A percentile compares a stretch with the other conserved stretches of the same genome.
Evolutionary conservation across 345 rosid genomes (phyloP).

Genomic region (Rubroshorea leprosula): DNA sequence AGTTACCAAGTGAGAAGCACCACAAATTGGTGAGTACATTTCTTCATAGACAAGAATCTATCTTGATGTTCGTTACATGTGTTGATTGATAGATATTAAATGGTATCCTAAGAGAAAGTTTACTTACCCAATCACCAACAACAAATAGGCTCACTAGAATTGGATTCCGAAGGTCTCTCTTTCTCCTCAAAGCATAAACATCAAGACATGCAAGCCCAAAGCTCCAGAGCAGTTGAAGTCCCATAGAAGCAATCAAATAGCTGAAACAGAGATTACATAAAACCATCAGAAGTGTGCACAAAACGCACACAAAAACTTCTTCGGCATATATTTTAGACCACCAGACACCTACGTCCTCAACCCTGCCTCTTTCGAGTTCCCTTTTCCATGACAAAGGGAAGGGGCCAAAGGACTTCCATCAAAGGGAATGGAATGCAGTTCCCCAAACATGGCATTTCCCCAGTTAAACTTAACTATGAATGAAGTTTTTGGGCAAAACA

Average conservation of each 20-base stretch:
- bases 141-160: slow-evolving; percentile 83
- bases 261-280: slow-evolving; percentile 36
- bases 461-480: too few relatives aligned
- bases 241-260: slow-evolving; percentile 93
- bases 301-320: too few relatives aligned
- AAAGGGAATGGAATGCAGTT: too few relatives aligned
- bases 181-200: slow-evolving; percentile 62
- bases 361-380: too few relatives aligned
- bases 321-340: too few relatives aligned
- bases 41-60: too few relatives aligned
- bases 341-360: too few relatives aligned
- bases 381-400: too few relatives aligned
- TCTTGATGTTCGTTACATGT: not conserved
- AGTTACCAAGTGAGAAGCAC: not conserved
- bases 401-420: too few relatives aligned
- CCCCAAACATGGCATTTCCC: not conserved
- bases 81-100: not conserved
- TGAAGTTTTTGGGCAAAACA: too few relatives aligned
- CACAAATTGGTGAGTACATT: too few relatives aligned
- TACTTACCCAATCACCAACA: slow-evolving; percentile 87
- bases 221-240: slow-evolving; percentile 89
- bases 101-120: slow-evolving; percentile 5
- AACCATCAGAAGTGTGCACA: slow-evolving; percentile 10
- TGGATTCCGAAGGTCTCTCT: slow-evolving; percentile 81
- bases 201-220: slow-evolving; percentile 94